Conservation (phyloP, 2,329 filamentous ascomycete species). For the Bimuria novae-zelandiae region DNA sequence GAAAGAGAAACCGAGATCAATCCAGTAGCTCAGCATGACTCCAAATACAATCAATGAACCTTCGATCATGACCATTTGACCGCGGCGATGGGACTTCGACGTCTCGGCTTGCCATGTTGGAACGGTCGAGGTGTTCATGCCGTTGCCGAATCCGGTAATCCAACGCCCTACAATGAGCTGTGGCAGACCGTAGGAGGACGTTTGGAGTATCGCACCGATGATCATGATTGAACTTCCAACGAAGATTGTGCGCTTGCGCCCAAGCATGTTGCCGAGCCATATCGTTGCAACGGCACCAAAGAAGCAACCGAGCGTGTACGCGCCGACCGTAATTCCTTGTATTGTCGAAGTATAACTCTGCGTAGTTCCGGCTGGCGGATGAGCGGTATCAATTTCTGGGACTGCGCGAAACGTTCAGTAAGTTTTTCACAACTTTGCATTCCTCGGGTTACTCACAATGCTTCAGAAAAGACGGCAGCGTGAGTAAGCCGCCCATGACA, state of each 20-base stretch:
- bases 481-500: slow-evolving; percentile 70
- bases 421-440: no score
- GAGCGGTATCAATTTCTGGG: slow-evolving; percentile 47
- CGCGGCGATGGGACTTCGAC: slow-evolving; percentile 52
- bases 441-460: slow-evolving; percentile 27
- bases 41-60: slow-evolving; percentile 53
- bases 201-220: slow-evolving; percentile 63
- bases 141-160: slow-evolving; percentile 55
- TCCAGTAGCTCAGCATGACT: slow-evolving; percentile 49
- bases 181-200: slow-evolving; percentile 53
- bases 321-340: slow-evolving; percentile 48
- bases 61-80: slow-evolving; percentile 55
- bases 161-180: slow-evolving; percentile 55
- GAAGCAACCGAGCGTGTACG: slow-evolving; percentile 51
- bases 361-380: slow-evolving; percentile 37
- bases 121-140: slow-evolving; percentile 47
- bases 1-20: slow-evolving; percentile 55
- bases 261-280: slow-evolving; percentile 62
- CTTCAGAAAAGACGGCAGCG: slow-evolving; percentile 64
- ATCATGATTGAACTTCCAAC: slow-evolving; percentile 63
- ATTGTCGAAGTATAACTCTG: slow-evolving; percentile 46
- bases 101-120: slow-evolving; percentile 55
- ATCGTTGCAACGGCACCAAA: slow-evolving; percentile 49
- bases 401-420: slow-evolving; percentile 17
- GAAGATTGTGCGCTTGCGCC: slow-evolving; percentile 62